Evolutionary conservation across 805 yeast genomes (phyloP), one percentile per base, ranked within the genome.

Genomic region (Kodamaea leandrae): DNA sequence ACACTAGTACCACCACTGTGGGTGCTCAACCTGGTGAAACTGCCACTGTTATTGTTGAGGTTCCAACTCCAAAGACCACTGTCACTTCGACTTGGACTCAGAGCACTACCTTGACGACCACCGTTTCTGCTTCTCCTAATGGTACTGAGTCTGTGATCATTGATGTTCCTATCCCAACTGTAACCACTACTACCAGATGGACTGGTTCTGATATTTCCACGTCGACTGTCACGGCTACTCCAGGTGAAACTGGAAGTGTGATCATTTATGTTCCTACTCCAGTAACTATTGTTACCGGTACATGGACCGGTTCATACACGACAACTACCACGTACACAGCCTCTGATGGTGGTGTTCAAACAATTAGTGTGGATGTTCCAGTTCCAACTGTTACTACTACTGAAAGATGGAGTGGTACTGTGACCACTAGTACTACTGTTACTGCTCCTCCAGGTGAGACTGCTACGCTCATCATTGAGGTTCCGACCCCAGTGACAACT

Each of bases 11-110:
- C 13, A 5, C 17, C 15, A 27, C 32, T 14, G 13, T 27, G 8
- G 5, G 18, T 27, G 32, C 32, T 27, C 10, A 8, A 7, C 17
- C 32, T 12, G 17, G 13, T 14, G 32, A 13, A 6, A 27, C 32
- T 5, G 32, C 6, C 7, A 13, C 32, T 27, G 32, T 27, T 10
- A 14, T 27, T 10, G 17, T 27, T 4, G 17, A 27, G 17, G 32
- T 27, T 27, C 32, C 32, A 13, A 27, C 32, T 27, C 32, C 32
- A 13, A 14, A 4, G 16, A 27, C 32, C 13, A 27, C 32, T 13
- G 17, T 27, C 32, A 27, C 32, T 27, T 27, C 32, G 15, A 27
- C 32, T 14, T 27, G 17, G 16, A 27, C 32, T 27, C 18, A 17
- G n/a, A n/a, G n/a, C n/a, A n/a, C n/a, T 10, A 4, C 17, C 15